Evolutionary conservation across 2,329 filamentous ascomycete species (phyloP).

Genomic region (Elsinoe australis): DNA sequence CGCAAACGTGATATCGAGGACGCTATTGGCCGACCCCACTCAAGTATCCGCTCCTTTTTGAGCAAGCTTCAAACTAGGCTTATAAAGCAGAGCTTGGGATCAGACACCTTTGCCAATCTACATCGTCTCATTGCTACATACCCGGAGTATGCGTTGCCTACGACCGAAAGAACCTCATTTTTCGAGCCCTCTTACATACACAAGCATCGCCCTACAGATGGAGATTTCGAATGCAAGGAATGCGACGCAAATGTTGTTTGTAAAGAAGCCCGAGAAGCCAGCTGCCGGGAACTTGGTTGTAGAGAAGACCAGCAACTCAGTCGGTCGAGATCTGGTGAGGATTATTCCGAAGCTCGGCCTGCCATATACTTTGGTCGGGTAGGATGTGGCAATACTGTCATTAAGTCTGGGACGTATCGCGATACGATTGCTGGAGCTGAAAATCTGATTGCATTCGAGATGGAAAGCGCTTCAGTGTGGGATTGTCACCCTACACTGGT

Average conservation of each 20-base stretch:
- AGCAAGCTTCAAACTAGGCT: slow-evolving; percentile 18
- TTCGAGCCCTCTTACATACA: slow-evolving; percentile 23
- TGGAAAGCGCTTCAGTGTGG: slow-evolving; percentile 21
- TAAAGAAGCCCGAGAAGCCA: no score
- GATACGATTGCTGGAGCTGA: background rate
- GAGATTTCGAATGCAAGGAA: no score
- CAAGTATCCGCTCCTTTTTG: slow-evolving; percentile 23
- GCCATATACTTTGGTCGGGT: slow-evolving; percentile 15
- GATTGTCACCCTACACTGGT: slow-evolving; percentile 17
- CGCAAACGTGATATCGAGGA: slow-evolving; percentile 22
- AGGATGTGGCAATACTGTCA: slow-evolving; percentile 11
- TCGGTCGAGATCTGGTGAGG: no score
- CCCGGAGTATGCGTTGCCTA: slow-evolving; percentile 18
- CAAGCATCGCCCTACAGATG: slow-evolving; percentile 22
- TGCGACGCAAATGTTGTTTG: no score
- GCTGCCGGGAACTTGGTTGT: background rate
- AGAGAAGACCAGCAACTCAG: no score
- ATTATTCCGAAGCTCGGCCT: no score
- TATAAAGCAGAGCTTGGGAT: no score
- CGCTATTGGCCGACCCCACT: slow-evolving; percentile 22
- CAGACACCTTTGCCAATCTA: no score
- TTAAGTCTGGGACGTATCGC: slow-evolving; percentile 16
- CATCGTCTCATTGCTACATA: slow-evolving; percentile 3
- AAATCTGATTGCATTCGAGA: slow-evolving; percentile 19
- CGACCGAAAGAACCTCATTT: slow-evolving; percentile 21